Evolutionary conservation across 1,284 basidiomycete genomes (phyloP), one percentile per base, ranked within the genome.

Genomic region (Boletus calvinii): DNA sequence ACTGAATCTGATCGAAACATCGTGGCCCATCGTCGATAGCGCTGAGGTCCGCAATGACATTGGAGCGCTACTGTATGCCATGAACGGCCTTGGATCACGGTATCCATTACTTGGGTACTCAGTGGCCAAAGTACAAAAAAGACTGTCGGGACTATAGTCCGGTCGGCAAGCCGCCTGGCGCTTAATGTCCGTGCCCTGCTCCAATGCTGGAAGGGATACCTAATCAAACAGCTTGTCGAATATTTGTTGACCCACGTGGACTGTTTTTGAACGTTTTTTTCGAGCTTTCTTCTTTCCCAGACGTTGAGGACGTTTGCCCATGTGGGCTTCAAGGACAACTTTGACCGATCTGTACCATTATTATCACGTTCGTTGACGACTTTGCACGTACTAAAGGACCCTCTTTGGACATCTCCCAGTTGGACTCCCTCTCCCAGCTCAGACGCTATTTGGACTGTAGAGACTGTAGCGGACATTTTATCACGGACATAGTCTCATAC

Each of bases 91-190:
- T 40, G 77, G 77, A 52, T 65, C 77, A 9, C 75, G 74, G 45
- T 84, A 84, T 64, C 83, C 83, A 29, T 71, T 87, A 56, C 71
- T 83, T 53, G 80, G 84, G 77, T 77, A 74, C 52, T 68, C 74
- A 43, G 71, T 67, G 36, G 62, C 70, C 49, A 76, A 75, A 58
- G 67, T 72, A 36, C 75, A 77, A 63, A 76, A 76, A 58, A 63
- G 70, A 59, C 57, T 76, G 39, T 63, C 75, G 26, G 72, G 72
- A 56, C 64, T 75, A 59, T 77, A 68, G 56, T 51, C 34, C 29
- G 17, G 39, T 29, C 50, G 46, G 48, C 35, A 44, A 55, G 38
- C 11, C 46, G 29, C 37, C 32, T 35, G 22, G 52, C 46, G 30
- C 49, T 46, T 45, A 37, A 43, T 37, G 34, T 47, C 45, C 30